phyloP scores from a whole-genome alignment of 257 asterid species.

The Eustoma russellianum region DNA sequence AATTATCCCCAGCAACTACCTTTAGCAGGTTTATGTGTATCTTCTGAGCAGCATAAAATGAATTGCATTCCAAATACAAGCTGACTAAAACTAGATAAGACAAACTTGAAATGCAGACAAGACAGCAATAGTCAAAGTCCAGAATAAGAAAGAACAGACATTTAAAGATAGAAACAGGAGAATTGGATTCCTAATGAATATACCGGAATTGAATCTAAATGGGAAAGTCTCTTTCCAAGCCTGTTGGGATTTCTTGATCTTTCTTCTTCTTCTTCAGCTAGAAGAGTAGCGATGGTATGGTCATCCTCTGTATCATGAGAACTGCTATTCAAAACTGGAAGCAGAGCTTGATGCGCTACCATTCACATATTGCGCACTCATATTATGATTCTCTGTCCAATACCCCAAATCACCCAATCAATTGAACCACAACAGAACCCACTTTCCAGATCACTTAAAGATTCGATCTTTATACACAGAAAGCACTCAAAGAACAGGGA shows the following conservation, averaged over 20 bases:
- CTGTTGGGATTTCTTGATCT: conserved; percentile 27
- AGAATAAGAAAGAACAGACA: too few relatives aligned
- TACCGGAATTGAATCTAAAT: conserved; percentile 88
- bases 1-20: too few relatives aligned
- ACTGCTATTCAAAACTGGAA: conserved; percentile 67
- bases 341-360: conserved; percentile 49
- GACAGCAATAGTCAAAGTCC: neutral
- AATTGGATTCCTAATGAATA: neutral
- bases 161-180: neutral
- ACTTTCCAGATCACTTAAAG: too few relatives aligned
- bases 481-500: too few relatives aligned
- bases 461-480: too few relatives aligned
- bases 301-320: conserved; percentile 84
- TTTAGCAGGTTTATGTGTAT: too few relatives aligned
- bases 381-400: conserved; percentile 3
- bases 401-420: too few relatives aligned
- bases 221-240: conserved; percentile 85
- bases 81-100: too few relatives aligned
- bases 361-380: conserved; percentile 39
- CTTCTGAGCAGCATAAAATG: too few relatives aligned
- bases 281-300: conserved; percentile 68
- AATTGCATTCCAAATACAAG: too few relatives aligned
- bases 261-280: conserved; percentile 57
- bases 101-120: neutral
- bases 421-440: too few relatives aligned